phyloP scores from a whole-genome alignment of 371 early-diverging fungal species.

The Mucor piriformis region DNA sequence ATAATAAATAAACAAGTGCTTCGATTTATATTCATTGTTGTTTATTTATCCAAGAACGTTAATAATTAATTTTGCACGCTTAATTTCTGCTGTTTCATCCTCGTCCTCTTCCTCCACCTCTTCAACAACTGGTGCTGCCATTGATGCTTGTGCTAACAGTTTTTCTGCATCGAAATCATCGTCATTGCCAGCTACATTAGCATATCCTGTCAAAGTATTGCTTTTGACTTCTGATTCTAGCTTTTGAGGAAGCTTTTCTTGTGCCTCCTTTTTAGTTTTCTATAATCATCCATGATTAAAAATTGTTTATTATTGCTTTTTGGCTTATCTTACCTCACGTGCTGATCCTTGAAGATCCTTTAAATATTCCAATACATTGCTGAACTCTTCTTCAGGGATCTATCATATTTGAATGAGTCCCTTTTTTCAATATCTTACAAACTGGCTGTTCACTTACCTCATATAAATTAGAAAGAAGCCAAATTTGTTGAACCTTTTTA shows the following conservation, averaged over 20 bases:
- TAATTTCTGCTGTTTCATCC: constrained; percentile 22
- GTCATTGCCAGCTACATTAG: constrained; percentile 19
- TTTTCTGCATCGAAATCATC: constrained; percentile 53
- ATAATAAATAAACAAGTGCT: constrained; percentile 5
- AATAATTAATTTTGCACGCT: constrained; percentile 35
- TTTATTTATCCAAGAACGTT: constrained; percentile 17
- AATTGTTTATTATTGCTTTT: too few relatives aligned
- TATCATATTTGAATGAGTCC: constrained; percentile 23
- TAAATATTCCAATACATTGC: constrained; percentile 25
- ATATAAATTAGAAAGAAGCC: constrained; percentile 64
- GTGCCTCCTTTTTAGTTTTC: constrained; percentile 38
- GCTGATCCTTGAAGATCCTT: constrained; percentile 35
- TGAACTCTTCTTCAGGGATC: constrained; percentile 28
- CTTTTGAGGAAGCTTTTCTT: constrained; percentile 22
- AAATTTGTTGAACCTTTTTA: constrained; percentile 63
- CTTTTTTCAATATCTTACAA: not conserved
- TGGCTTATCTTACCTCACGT: constrained; percentile 35
- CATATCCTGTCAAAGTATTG: constrained; percentile 29
- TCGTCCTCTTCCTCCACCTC: constrained; percentile 17
- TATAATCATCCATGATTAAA: constrained; percentile 1
- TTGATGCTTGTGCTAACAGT: constrained; percentile 29
- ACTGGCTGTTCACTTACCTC: constrained; percentile 19
- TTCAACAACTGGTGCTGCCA: not conserved
- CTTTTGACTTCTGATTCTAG: constrained; percentile 8
- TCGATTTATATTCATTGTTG: constrained; percentile 4